Conservation (phyloP, 176 grass and related monocot genomes). For the Luzula sylvatica region DNA sequence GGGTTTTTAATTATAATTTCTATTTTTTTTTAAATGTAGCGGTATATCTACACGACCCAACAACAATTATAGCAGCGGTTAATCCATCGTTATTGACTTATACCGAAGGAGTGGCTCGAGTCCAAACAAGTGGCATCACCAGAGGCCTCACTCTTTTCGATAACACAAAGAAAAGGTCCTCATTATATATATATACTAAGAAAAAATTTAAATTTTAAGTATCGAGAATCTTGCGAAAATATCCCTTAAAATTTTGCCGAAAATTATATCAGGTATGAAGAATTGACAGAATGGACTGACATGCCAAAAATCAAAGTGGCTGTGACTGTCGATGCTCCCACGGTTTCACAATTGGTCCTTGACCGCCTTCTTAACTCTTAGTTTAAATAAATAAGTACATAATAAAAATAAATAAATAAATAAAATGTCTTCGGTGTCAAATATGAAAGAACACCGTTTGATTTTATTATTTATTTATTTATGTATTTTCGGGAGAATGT, state of each 20-base stretch:
- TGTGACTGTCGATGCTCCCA: constrained; percentile 67
- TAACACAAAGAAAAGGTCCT: constrained; percentile 69
- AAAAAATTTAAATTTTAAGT: no score
- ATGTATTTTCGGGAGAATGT: no score
- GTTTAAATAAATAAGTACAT: no score
- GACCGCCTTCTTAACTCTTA: constrained; percentile 42
- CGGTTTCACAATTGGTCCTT: constrained; percentile 51
- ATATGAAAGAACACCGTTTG: neutral
- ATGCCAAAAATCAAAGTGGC: constrained; percentile 77
- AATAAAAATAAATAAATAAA: no score
- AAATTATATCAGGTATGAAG: constrained; percentile 41
- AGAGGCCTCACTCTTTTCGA: constrained; percentile 79
- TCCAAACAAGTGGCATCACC: constrained; percentile 72
- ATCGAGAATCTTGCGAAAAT: no score
- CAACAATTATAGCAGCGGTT: constrained; percentile 60
- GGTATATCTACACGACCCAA: constrained; percentile 89
- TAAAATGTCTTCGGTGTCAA: constrained; percentile 3
- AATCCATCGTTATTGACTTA: constrained; percentile 84
- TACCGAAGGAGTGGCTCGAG: constrained; percentile 70
- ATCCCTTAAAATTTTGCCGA: neutral
- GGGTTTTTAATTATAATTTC: constrained; percentile 1
- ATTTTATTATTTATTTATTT: neutral
- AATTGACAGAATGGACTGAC: constrained; percentile 56
- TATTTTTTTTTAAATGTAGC: constrained; percentile 43
- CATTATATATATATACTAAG: neutral